phyloP scores from a whole-genome alignment of 2,329 filamentous ascomycete species.

The Emmonsiellopsis sp. region DNA sequence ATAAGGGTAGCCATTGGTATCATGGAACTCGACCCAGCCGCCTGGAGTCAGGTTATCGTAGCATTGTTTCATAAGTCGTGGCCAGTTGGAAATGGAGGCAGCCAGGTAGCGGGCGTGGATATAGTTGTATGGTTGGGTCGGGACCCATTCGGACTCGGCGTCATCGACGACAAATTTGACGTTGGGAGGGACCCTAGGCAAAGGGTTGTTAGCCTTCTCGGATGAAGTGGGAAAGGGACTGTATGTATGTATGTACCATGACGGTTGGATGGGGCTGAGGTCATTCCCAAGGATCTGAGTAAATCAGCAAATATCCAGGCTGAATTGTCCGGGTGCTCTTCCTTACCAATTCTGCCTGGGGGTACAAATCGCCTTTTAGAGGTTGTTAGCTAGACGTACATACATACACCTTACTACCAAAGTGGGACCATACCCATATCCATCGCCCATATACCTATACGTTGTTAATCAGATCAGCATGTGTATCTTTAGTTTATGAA shows the following conservation, averaged over 20 bases:
- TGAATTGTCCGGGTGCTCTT: background rate
- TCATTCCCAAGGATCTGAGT: constrained; percentile 10
- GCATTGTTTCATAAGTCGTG: constrained; percentile 38
- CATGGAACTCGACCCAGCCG: constrained; percentile 31
- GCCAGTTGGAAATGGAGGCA: constrained; percentile 45
- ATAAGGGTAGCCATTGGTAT: constrained; percentile 20
- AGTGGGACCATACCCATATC: constrained; percentile 18
- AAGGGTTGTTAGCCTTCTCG: constrained; percentile 6
- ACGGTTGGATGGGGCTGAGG: background rate
- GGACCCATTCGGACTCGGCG: constrained; percentile 51
- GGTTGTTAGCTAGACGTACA: background rate
- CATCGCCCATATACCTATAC: constrained; percentile 25
- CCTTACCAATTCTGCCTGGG: constrained; percentile 6
- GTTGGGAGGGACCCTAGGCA: constrained; percentile 47
- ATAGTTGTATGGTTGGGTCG: constrained; percentile 45
- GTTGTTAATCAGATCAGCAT: constrained; percentile 9
- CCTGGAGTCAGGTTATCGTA: constrained; percentile 23
- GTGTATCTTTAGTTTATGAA: constrained; percentile 8
- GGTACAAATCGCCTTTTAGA: constrained; percentile 6
- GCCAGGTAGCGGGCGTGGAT: constrained; percentile 46
- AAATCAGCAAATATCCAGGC: background rate
- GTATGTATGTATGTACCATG: background rate
- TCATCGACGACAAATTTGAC: constrained; percentile 56
- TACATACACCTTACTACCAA: background rate
- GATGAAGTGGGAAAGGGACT: constrained; percentile 1